phyloP scores from a whole-genome alignment of 768 basidiomycete species.

The Lactarius quietus region DNA sequence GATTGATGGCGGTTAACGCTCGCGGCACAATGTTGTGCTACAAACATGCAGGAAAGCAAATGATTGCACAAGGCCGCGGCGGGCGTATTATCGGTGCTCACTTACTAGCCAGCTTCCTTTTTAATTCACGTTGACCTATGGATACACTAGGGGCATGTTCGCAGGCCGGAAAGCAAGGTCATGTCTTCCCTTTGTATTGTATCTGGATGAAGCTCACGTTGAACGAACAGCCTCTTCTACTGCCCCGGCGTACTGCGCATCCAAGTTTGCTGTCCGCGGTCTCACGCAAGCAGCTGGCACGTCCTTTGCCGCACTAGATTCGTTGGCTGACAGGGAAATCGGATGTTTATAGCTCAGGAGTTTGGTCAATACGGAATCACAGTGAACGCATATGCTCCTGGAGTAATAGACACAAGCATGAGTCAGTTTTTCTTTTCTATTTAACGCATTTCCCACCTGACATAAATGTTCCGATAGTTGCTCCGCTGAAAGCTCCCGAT shows the following conservation, averaged over 20 bases:
- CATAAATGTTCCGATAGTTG: background rate
- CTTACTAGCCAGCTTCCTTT: background rate
- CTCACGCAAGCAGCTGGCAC: constrained; percentile 27
- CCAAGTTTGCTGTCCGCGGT: constrained; percentile 28
- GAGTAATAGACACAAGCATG: constrained; percentile 22
- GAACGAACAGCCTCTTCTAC: background rate
- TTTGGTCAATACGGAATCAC: constrained; percentile 26
- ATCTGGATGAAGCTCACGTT: background rate
- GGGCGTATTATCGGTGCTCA: constrained; percentile 23
- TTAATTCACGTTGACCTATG: background rate
- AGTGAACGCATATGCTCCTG: constrained; percentile 29
- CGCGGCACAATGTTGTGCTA: constrained; percentile 28
- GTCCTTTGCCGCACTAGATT: background rate
- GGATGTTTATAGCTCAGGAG: constrained; percentile 20
- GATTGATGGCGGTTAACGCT: constrained; percentile 14
- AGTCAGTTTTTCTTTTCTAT: constrained; percentile 10
- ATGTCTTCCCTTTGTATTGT: background rate
- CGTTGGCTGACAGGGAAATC: background rate
- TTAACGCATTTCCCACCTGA: background rate
- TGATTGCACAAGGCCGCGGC: constrained; percentile 24
- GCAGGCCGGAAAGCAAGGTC: constrained; percentile 19
- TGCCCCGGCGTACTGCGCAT: constrained; percentile 19
- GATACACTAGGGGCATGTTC: constrained; percentile 17
- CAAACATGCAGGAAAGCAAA: constrained; percentile 27
- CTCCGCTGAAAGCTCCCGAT: background rate